Conservation (phyloP, 768 basidiomycete genomes). For the Hydnum rufescens region DNA sequence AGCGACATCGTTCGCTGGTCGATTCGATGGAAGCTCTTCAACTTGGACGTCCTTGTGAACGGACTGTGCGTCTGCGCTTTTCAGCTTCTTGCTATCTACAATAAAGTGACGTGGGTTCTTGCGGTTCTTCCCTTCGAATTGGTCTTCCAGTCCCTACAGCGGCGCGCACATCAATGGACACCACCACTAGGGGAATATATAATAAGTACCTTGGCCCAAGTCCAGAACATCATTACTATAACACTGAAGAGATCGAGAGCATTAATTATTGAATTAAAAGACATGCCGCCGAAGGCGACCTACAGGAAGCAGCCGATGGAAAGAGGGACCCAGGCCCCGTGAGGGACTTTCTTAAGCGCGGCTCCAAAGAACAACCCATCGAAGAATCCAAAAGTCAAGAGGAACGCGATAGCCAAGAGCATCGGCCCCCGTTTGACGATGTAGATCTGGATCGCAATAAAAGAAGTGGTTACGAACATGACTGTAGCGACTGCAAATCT, state of each 20-base stretch:
- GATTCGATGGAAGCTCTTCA: neutral
- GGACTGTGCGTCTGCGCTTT: neutral
- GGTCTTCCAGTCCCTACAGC: slow-evolving; percentile 32
- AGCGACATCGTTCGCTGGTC: neutral
- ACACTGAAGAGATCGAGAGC: slow-evolving; percentile 15
- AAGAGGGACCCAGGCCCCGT: slow-evolving; percentile 50
- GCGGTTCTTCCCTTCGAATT: slow-evolving; percentile 37
- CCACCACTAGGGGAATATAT: slow-evolving; percentile 1
- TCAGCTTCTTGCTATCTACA: slow-evolving; percentile 8
- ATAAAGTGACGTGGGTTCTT: slow-evolving; percentile 38
- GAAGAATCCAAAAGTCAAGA: slow-evolving; percentile 36
- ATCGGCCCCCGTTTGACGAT: slow-evolving; percentile 33
- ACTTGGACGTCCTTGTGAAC: neutral
- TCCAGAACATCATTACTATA: slow-evolving; percentile 39
- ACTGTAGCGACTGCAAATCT: slow-evolving; percentile 48
- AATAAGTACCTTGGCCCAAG: slow-evolving; percentile 33
- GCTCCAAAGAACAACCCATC: slow-evolving; percentile 56
- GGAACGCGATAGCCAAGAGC: slow-evolving; percentile 13
- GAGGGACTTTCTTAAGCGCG: slow-evolving; percentile 36
- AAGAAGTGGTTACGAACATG: slow-evolving; percentile 38
- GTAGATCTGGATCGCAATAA: slow-evolving; percentile 36
- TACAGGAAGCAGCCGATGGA: slow-evolving; percentile 33
- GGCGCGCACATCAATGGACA: neutral
- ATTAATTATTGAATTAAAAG: neutral
- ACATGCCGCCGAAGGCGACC: slow-evolving; percentile 10